Evolutionary conservation across 179 eudicot species (phyloP).

Genomic region (Heliamphora pulchella): DNA sequence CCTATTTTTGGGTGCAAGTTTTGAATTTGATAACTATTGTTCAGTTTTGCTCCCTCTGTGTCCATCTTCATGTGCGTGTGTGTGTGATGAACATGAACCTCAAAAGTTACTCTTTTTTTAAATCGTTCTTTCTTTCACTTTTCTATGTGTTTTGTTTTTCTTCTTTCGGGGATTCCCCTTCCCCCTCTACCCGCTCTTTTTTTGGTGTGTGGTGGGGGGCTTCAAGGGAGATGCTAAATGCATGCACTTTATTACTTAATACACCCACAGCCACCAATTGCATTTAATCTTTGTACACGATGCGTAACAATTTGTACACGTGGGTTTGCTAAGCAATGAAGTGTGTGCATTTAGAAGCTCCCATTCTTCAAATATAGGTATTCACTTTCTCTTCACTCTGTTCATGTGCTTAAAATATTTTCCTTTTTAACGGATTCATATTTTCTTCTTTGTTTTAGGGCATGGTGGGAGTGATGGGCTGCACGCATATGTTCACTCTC

Average conservation of each 20-base stretch:
- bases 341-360: too few species aligned
- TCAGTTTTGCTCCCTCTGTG: too few species aligned
- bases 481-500: conserved; percentile 78
- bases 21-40: background rate
- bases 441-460: conserved; percentile 34
- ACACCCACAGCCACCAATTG: too few species aligned
- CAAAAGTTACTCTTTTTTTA: too few species aligned
- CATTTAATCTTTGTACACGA: too few species aligned
- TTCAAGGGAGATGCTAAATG: too few species aligned
- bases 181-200: too few species aligned
- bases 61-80: background rate
- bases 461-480: conserved; percentile 95
- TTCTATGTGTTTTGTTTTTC: background rate
- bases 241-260: too few species aligned
- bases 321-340: too few species aligned
- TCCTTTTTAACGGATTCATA: background rate
- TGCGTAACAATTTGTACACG: too few species aligned
- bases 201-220: too few species aligned
- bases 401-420: background rate
- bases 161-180: background rate
- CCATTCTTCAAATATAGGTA: too few species aligned
- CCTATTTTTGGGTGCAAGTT: background rate
- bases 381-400: background rate
- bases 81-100: background rate
- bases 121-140: background rate